These are phyloP conservation scores for Aspergillus egyptiacus DNA, from an alignment of 495 filamentous ascomycete genomes.

Conservation along the genomic window DNA sequence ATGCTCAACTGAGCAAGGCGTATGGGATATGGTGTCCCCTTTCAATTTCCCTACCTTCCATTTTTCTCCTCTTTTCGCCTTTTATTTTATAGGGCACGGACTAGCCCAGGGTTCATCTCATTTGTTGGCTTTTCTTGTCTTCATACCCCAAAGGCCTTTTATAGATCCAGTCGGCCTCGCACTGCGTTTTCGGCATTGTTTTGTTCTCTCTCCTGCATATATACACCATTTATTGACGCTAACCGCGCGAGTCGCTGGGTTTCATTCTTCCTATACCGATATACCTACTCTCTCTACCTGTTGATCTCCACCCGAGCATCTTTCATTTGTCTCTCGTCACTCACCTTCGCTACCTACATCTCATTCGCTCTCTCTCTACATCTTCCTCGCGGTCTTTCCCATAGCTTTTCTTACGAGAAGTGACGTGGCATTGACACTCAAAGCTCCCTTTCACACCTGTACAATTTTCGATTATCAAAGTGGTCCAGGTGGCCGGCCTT, in stretches of 20 bases:
- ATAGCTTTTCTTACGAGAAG: slow-evolving; percentile 10
- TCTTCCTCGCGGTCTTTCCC: slow-evolving; percentile 12
- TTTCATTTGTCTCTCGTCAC: slow-evolving; percentile 30
- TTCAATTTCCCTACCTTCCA: slow-evolving; percentile 15
- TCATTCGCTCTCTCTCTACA: slow-evolving; percentile 15
- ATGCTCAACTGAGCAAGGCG: slow-evolving; percentile 35
- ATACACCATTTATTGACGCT: slow-evolving; percentile 28
- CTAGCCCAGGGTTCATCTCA: slow-evolving; percentile 21
- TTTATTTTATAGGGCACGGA: slow-evolving; percentile 18
- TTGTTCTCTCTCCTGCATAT: slow-evolving; percentile 29
- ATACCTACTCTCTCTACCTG: slow-evolving; percentile 13
- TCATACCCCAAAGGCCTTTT: slow-evolving; percentile 42
- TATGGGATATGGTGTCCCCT: slow-evolving; percentile 31
- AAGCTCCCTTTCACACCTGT: slow-evolving; percentile 18
- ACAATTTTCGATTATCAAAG: slow-evolving; percentile 18
- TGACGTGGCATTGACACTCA: slow-evolving; percentile 9
- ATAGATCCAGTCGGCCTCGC: slow-evolving; percentile 42
- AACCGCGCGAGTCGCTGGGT: slow-evolving; percentile 35
- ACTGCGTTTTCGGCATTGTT: slow-evolving; percentile 26
- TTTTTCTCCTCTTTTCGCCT: slow-evolving; percentile 17
- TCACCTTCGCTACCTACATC: slow-evolving; percentile 11
- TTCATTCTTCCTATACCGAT: slow-evolving; percentile 23
- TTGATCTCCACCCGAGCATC: slow-evolving; percentile 16
- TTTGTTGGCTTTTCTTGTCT: slow-evolving; percentile 23
- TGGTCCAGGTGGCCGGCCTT: slow-evolving; percentile 23